Evolutionary conservation across 139 green algal genomes (phyloP), one percentile per base, ranked within the genome.

Genomic region (Micractinium sp.): DNA sequence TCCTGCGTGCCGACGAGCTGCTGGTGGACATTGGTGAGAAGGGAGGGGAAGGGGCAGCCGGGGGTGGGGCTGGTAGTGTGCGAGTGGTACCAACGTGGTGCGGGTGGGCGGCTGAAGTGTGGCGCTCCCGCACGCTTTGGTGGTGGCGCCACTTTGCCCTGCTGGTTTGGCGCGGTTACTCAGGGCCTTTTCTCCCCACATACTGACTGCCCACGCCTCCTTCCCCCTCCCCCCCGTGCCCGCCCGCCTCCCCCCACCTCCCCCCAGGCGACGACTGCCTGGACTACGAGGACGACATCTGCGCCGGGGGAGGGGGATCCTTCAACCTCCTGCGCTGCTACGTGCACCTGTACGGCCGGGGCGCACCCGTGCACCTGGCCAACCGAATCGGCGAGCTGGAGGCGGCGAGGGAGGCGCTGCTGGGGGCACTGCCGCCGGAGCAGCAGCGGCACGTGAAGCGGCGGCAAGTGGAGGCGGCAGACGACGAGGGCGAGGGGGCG

Each of bases 261-360:
- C 35, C 60, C n/a, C 31, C 81, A 87, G 82, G 94, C 0, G 96
- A 98, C 87, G 96, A 98, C 78, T 90, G 97, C 22, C 89, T 91
- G 23, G 94, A 97, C 61, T 97, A 97, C 73, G 94, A 97, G 91
- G 95, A 95, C 22, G 95, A 96, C 77, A 92, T 97, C 22, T 73
- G 93, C 53, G 89, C 84, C 31, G 96, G 95, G 31, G 71, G n/a
- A 71, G 71, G 85, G 29, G 69, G 85, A 78, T 94, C 91, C 15
- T 97, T 96, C 89, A 97, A 97, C 92, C 91, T 97, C 3, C 93
- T 92, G 56, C 90, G 95, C 25, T 92, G 92, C 33, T 95, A 92
- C 63, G 81, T 94, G 2, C 90, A 92, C 56, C 22, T 97, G 35
- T 93, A 91, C 53, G 94, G 93, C 0, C 20, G 36, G 3, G 85